Evolutionary conservation across 306 rosid species (phyloP).

Genomic region (Ochetophila trinervis): DNA sequence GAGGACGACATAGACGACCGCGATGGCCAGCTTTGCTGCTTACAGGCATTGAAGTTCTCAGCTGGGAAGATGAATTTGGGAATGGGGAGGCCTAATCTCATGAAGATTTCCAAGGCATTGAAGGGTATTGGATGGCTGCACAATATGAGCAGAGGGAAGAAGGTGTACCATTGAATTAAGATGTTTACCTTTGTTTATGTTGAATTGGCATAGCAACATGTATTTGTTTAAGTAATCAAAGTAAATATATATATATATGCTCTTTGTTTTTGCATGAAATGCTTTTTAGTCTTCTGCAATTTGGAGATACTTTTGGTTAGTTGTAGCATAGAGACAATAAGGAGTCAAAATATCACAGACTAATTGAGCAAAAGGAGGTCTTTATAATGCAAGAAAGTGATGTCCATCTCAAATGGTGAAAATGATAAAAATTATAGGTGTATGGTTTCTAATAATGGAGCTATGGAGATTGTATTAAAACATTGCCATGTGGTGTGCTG

Average conservation of each 20-base stretch:
- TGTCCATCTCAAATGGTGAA: too few species aligned
- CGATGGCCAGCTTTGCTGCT: slow-evolving; percentile 61
- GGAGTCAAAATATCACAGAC: too few species aligned
- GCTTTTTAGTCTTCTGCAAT: slow-evolving; percentile 13
- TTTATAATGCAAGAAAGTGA: too few species aligned
- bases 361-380: too few species aligned
- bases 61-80: slow-evolving; percentile 86
- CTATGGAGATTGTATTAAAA: too few species aligned
- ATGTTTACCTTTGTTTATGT: slow-evolving; percentile 14
- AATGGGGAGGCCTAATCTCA: slow-evolving; percentile 73
- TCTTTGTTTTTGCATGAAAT: too few species aligned
- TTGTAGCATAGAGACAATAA: too few species aligned
- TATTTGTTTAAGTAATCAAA: slow-evolving; percentile 25
- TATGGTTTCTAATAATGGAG: too few species aligned
- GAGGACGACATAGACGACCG: slow-evolving; percentile 35
- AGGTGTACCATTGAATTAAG: slow-evolving; percentile 42
- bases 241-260: slow-evolving; percentile 58
- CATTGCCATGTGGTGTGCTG: too few species aligned
- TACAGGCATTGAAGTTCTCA: slow-evolving; percentile 86
- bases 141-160: slow-evolving; percentile 57
- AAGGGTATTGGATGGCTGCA: slow-evolving; percentile 83
- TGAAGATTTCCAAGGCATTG: slow-evolving; percentile 77
- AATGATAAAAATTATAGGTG: too few species aligned
- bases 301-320: too few species aligned
- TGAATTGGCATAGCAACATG: slow-evolving; percentile 26